Percentiles rank a stretch among this genome's conserved stretches.
Evolutionary conservation across 306 rosid species (phyloP).

Genomic region (Trifolium fragiferum): DNA sequence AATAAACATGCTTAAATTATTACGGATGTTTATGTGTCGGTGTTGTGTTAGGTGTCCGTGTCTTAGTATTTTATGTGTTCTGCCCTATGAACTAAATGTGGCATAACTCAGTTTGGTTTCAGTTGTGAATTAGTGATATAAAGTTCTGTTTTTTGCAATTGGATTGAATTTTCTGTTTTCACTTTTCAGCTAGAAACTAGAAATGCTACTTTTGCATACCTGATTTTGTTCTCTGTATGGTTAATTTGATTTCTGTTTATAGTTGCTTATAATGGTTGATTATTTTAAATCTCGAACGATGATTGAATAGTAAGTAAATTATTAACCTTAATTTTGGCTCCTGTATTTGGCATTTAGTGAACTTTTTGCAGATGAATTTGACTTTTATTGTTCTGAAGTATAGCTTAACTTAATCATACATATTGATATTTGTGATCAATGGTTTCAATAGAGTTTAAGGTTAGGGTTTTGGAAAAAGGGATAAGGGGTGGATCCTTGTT

Average conservation of each 20-base stretch:
- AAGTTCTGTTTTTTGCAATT: not conserved
- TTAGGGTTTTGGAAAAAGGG: too few species aligned
- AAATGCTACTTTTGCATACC: not conserved
- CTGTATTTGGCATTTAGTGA: not conserved
- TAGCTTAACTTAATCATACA: not conserved
- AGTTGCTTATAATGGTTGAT: slow-evolving; percentile 15
- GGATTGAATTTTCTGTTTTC: slow-evolving; percentile 23
- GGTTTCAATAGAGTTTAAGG: not conserved
- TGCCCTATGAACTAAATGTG: not conserved
- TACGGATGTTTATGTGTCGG: not conserved
- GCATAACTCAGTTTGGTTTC: not conserved
- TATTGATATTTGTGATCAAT: slow-evolving; percentile 20
- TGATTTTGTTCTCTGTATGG: slow-evolving; percentile 3
- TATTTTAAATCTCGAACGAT: slow-evolving; percentile 1
- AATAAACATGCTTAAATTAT: too few species aligned
- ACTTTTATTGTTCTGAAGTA: not conserved
- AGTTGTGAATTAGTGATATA: slow-evolving; percentile 5
- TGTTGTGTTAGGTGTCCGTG: not conserved
- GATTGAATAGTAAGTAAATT: not conserved
- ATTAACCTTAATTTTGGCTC: slow-evolving; percentile 13
- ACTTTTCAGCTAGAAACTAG: slow-evolving; percentile 10
- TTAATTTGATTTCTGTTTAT: not conserved
- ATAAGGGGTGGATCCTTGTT: too few species aligned
- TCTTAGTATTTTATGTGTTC: not conserved
- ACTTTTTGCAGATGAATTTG: not conserved